phyloP scores from a whole-genome alignment of 106 monocot genomes.

The Xerophyta viscosa region DNA sequence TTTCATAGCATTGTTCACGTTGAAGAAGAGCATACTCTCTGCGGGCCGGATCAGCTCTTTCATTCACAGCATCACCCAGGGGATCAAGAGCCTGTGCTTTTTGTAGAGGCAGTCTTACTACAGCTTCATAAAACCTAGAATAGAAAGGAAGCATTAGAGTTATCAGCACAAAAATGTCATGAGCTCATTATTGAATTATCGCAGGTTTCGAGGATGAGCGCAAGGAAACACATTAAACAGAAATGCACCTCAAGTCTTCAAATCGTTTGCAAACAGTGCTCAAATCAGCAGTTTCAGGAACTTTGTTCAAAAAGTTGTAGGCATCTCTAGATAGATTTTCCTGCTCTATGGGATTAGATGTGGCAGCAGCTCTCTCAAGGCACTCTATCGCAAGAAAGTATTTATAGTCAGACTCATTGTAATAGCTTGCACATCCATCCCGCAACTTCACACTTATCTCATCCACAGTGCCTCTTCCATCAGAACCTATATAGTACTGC shows the following conservation, averaged over 20 bases:
- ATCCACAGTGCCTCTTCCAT: conserved; percentile 81
- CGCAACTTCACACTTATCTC: conserved; percentile 84
- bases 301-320: conserved; percentile 53
- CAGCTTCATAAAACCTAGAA: conserved; percentile 96
- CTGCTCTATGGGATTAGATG: conserved; percentile 36
- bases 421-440: conserved; percentile 92
- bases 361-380: conserved; percentile 67
- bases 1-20: conserved; percentile 76
- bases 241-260: conserved; percentile 93
- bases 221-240: too few relatives aligned
- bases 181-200: too few relatives aligned
- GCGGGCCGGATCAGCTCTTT: conserved; percentile 34
- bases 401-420: conserved; percentile 82
- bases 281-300: conserved; percentile 83
- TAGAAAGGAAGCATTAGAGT: too few relatives aligned
- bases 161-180: too few relatives aligned
- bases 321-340: conserved; percentile 85
- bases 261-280: conserved; percentile 78
- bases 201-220: too few relatives aligned
- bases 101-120: conserved; percentile 79
- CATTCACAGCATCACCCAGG: conserved; percentile 48
- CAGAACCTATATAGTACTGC: conserved; percentile 85
- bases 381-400: conserved; percentile 89
- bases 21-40: conserved; percentile 35
- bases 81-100: conserved; percentile 82